phyloP scores from a whole-genome alignment of 345 rosid species.

The Odontarrhena argentea region DNA sequence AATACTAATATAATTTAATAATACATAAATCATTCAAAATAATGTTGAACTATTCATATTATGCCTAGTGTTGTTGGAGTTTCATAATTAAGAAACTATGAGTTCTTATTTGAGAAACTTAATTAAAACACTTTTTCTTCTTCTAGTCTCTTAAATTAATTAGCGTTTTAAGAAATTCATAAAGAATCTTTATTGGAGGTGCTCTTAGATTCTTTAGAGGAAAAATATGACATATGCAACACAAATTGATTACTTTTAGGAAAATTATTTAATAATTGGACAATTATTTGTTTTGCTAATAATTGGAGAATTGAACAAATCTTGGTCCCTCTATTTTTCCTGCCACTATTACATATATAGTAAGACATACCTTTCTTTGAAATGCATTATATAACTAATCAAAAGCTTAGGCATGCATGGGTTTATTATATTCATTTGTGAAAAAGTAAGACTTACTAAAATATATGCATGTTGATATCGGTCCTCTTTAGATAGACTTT shows the following conservation, averaged over 20 bases:
- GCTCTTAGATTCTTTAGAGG: neutral
- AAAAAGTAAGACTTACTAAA: slow-evolving; percentile 1
- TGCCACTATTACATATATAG: neutral
- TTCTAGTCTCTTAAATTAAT: too few species aligned
- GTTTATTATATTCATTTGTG: slow-evolving; percentile 27
- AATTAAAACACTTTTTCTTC: too few species aligned
- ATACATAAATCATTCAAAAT: too few species aligned
- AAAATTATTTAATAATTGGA: slow-evolving; percentile 5
- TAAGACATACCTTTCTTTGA: slow-evolving; percentile 24
- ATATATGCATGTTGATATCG: slow-evolving; percentile 25
- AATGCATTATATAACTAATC: neutral
- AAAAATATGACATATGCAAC: neutral
- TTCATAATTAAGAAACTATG: too few species aligned
- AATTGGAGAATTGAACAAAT: slow-evolving; percentile 16
- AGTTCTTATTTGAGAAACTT: too few species aligned
- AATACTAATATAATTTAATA: too few species aligned
- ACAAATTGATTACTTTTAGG: neutral
- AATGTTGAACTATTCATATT: too few species aligned
- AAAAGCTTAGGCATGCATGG: slow-evolving; percentile 33
- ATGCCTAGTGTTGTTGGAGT: too few species aligned
- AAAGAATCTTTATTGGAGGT: too few species aligned
- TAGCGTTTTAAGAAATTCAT: too few species aligned
- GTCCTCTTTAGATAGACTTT: slow-evolving; percentile 16
- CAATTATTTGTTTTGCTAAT: neutral
- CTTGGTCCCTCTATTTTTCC: neutral